Evolutionary conservation across 139 green algal genomes (phyloP).

Genomic region (Penium margaritaceum): DNA sequence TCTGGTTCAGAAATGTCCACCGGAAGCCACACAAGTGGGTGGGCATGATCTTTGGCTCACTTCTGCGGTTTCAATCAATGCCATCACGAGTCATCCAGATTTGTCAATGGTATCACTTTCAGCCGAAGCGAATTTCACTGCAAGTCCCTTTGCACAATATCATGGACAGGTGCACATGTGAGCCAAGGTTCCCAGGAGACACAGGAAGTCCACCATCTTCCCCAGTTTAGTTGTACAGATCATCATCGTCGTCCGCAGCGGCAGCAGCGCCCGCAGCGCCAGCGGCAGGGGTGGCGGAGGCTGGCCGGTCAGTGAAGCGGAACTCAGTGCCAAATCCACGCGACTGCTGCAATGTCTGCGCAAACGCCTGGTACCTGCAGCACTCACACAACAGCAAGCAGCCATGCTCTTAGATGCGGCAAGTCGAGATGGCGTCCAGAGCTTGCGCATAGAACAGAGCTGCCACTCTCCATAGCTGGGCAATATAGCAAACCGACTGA

Average conservation of each 20-base stretch:
- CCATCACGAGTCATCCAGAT: no score
- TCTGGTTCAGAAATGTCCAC: no score
- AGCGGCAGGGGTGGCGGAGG: slow-evolving; percentile 32
- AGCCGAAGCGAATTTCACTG: no score
- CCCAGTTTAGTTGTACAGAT: slow-evolving; percentile 71
- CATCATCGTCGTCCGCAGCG: slow-evolving; percentile 69
- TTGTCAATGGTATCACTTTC: no score
- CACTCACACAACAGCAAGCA: neutral
- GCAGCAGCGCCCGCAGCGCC: slow-evolving; percentile 36
- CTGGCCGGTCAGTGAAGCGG: slow-evolving; percentile 75
- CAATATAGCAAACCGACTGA: neutral
- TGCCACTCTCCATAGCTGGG: neutral
- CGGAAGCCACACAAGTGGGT: no score
- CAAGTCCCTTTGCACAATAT: no score
- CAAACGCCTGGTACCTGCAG: slow-evolving; percentile 86
- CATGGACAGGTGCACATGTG: no score
- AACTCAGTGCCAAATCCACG: slow-evolving; percentile 95
- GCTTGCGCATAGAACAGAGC: neutral
- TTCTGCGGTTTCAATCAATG: no score
- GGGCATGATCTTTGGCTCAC: no score
- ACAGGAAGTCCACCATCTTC: neutral
- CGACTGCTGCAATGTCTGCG: slow-evolving; percentile 92
- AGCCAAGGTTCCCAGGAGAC: no score
- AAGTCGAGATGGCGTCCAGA: neutral
- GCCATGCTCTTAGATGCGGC: neutral